Evolutionary conservation across 2,329 filamentous ascomycete species (phyloP).

Genomic region (Lachnellula occidentalis): DNA sequence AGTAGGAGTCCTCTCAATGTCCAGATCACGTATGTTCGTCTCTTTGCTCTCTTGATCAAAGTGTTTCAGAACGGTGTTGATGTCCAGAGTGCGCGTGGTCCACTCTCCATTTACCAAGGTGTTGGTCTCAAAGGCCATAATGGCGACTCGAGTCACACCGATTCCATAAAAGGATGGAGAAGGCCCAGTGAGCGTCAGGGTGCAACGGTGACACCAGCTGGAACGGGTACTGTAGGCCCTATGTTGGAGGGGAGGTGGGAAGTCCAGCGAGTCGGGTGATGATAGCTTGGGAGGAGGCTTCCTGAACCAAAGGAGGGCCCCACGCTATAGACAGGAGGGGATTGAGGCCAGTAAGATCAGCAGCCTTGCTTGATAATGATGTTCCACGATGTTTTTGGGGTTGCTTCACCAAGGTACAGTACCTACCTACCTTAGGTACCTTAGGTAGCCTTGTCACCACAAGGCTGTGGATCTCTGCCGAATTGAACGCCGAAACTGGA

Average conservation of each 20-base stretch:
- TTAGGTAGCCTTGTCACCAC: not conserved
- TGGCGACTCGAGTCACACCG: constrained; percentile 6
- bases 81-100: constrained; percentile 33
- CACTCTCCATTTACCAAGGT: constrained; percentile 31
- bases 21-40: constrained; percentile 29
- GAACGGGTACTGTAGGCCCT: not conserved
- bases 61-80: constrained; percentile 38
- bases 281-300: not conserved
- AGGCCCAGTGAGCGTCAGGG: not conserved
- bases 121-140: constrained; percentile 29
- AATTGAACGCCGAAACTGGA: not conserved
- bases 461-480: not conserved
- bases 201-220: not conserved
- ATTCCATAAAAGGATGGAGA: constrained; percentile 4
- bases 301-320: not conserved
- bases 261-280: not conserved
- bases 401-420: not conserved
- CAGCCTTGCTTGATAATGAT: not conserved
- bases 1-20: constrained; percentile 39
- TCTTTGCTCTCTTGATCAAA: constrained; percentile 30
- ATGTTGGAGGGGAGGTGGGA: not conserved
- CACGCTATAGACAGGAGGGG: not conserved
- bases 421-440: not conserved
- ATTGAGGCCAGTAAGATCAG: not conserved
- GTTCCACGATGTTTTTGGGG: not conserved